Base-by-base conservation (phyloP, 306 rosid genomes). In the Cucurbita maxima region DNA sequence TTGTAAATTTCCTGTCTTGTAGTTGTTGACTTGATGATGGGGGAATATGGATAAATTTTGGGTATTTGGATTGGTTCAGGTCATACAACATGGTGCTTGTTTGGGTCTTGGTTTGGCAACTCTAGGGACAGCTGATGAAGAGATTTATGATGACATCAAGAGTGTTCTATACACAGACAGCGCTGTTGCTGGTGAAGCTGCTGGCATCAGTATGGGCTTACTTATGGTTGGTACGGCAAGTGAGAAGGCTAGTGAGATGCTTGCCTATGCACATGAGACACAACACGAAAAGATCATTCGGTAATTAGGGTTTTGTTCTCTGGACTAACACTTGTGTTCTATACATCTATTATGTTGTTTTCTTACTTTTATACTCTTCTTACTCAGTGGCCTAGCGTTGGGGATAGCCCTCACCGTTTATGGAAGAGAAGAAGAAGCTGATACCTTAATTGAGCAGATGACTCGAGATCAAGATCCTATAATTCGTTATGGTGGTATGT, bases 211-310 rank as follows among this genome's bases (percentile, higher is more conserved):
- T 79, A 86, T 94, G 98, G 98, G 98, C 41, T 87, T 94, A 76
- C 97, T 94, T 70, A 87, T 94, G 97, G 98, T 94, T 81, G 98
- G 98, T 75, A 94, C 98, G 40, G 98, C 92, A 55, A 90, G 97
- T 82, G 96, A 89, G 78, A 94, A 94, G 88, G 98, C 96, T 55
- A 81, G 89, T 82, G 96, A 94, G 89, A 90, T 94, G 98, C 95
- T 89, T 76, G 72, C 94, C 77, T 94, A 94, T 79, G 94, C 98
- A n/a, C 96, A 90, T 12, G 98, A 94, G 86, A 94, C 98, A 20
- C 94, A 91, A 36, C 98, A 94, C 40, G 98, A 94, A 79, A 94
- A 94, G 78, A 94, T 90, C 79, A 89, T 89, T 47, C 84, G 98
- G 98, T 86, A 81, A 55, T 67, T 67, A 75, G 14, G 62, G 62